Percentiles rank a stretch among this genome's conserved stretches.
Evolutionary conservation across 441 rosid species (phyloP).

Genomic region (Euphorbia schlechtendalii): DNA sequence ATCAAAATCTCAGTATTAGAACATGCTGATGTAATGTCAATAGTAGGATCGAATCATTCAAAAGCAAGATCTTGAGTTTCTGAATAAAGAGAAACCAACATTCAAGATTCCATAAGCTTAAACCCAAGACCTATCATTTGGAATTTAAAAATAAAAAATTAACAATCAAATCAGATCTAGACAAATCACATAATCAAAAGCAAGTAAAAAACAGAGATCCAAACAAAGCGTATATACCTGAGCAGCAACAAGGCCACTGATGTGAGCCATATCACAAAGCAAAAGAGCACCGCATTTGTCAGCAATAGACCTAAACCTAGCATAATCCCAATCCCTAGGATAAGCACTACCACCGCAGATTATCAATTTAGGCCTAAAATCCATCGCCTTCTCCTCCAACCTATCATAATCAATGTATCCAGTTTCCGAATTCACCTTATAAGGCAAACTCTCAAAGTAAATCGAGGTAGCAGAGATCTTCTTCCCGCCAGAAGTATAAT

Average conservation of each 20-base stretch:
- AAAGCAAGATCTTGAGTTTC: neutral
- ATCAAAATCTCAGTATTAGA: neutral
- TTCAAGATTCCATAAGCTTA: neutral
- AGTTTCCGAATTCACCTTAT: constrained; percentile 71
- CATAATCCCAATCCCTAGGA: constrained; percentile 96
- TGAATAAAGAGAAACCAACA: neutral
- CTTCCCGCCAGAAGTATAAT: constrained; percentile 89
- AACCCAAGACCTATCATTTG: constrained; percentile 8
- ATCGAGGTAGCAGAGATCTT: constrained; percentile 95
- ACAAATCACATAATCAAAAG: neutral
- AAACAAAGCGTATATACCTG: constrained; percentile 43
- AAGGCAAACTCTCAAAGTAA: constrained; percentile 95
- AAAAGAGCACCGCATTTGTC: constrained; percentile 87
- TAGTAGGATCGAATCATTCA: neutral
- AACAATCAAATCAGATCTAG: constrained; percentile 7
- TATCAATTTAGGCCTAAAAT: constrained; percentile 83
- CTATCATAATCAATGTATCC: constrained; percentile 84
- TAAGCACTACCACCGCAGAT: constrained; percentile 98
- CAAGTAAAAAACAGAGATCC: constrained; percentile 12
- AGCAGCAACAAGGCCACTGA: constrained; percentile 98
- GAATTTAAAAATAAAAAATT: neutral
- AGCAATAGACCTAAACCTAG: constrained; percentile 61
- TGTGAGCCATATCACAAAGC: constrained; percentile 99
- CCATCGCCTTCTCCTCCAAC: constrained; percentile 94
- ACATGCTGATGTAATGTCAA: neutral